Evolutionary conservation across 2,329 filamentous ascomycete genomes (phyloP).

Genomic region (Ophiostoma triangulosporum): DNA sequence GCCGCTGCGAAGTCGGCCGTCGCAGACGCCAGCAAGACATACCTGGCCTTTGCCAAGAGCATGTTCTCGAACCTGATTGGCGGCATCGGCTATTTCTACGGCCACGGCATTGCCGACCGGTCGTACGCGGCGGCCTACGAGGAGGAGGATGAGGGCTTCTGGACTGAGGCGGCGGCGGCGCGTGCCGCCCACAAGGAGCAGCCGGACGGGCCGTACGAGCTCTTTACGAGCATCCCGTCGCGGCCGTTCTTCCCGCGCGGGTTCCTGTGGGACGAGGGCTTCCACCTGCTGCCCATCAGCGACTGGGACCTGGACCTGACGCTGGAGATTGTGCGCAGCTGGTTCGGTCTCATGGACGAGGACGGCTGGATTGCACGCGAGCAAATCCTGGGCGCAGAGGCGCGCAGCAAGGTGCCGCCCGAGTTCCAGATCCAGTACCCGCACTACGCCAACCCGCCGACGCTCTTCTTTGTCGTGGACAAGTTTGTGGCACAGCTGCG

Average conservation of each 20-base stretch:
- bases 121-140: slow-evolving; percentile 89
- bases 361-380: slow-evolving; percentile 97
- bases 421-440: slow-evolving; percentile 96
- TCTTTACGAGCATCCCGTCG: slow-evolving; percentile 86
- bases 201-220: slow-evolving; percentile 68
- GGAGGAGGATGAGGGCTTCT: slow-evolving; percentile 89
- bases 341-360: slow-evolving; percentile 92
- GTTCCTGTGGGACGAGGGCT: slow-evolving; percentile 97
- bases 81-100: slow-evolving; percentile 91
- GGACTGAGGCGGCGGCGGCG: slow-evolving; percentile 79
- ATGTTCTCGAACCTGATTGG: slow-evolving; percentile 92
- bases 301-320: slow-evolving; percentile 91
- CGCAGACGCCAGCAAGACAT: slow-evolving; percentile 31
- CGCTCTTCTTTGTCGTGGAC: slow-evolving; percentile 80
- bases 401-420: slow-evolving; percentile 80
- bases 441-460: slow-evolving; percentile 94
- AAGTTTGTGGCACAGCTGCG: slow-evolving; percentile 69
- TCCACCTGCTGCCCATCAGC: slow-evolving; percentile 78
- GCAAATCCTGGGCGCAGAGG: slow-evolving; percentile 84
- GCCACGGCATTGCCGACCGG: slow-evolving; percentile 74
- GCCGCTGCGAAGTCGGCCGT: slow-evolving; percentile 29
- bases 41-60: slow-evolving; percentile 67
- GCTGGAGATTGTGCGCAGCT: slow-evolving; percentile 79
- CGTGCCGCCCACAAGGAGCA: slow-evolving; percentile 53
- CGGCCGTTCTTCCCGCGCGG: slow-evolving; percentile 92